Percentiles rank a stretch among this genome's conserved stretches.
Evolutionary conservation across 192 early-diverging fungal genomes (phyloP).

Genomic region (Linnemannia elongata): DNA sequence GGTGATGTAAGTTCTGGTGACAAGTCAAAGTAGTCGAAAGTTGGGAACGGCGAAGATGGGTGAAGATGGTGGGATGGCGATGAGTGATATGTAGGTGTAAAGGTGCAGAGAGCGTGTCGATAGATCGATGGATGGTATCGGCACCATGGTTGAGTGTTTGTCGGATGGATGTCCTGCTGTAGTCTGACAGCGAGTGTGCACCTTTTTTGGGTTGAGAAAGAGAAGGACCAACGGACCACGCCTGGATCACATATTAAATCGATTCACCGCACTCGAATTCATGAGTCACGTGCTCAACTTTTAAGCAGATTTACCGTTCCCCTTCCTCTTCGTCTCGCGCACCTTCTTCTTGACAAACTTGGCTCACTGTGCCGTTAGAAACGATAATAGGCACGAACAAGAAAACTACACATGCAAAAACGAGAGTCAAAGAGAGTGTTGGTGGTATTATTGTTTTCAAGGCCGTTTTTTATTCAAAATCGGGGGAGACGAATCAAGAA

Average conservation of each 20-base stretch:
- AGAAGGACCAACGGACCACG: conserved; percentile 28
- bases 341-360: neutral
- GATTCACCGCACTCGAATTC: neutral
- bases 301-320: too few relatives aligned
- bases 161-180: conserved; percentile 14
- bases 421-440: neutral
- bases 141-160: neutral
- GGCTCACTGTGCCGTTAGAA: neutral
- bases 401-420: neutral
- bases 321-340: too few relatives aligned
- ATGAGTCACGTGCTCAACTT: neutral
- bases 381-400: neutral
- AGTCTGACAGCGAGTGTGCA: conserved; percentile 22
- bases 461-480: conserved; percentile 13
- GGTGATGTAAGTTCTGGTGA: neutral
- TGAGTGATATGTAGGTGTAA: neutral
- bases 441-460: conserved; percentile 7
- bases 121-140: conserved; percentile 19
- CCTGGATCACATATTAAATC: neutral
- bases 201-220: conserved; percentile 51
- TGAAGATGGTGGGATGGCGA: neutral
- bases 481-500: neutral
- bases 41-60: neutral
- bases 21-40: neutral
- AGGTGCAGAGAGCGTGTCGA: neutral